Conservation (phyloP, 495 filamentous ascomycete species). For the Hyaloscypha variabilis region DNA sequence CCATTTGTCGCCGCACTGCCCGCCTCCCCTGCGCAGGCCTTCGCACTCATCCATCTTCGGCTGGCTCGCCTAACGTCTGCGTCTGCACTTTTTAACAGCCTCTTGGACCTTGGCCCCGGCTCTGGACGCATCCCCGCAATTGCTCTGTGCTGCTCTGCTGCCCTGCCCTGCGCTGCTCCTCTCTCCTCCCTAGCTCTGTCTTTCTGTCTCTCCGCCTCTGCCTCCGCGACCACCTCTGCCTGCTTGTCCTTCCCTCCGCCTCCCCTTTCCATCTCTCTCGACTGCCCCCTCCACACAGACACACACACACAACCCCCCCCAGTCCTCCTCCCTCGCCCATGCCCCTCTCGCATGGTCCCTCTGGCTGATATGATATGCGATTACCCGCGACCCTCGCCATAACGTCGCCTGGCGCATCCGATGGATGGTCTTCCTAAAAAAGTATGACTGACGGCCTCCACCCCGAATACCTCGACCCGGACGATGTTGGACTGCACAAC, state of each 20-base stretch:
- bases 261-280: no score
- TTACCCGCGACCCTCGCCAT: neutral
- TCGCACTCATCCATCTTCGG: neutral
- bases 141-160: neutral
- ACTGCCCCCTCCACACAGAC: no score
- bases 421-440: conserved; percentile 26
- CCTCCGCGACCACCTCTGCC: no score
- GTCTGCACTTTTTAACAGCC: conserved; percentile 1
- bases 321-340: neutral
- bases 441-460: conserved; percentile 25
- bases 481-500: conserved; percentile 27
- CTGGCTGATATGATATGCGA: neutral
- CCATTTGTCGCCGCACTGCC: no score
- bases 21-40: no score
- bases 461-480: conserved; percentile 29
- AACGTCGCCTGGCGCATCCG: conserved; percentile 11
- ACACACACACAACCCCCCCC: no score
- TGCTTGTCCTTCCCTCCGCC: no score
- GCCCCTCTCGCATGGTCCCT: conserved; percentile 1
- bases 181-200: neutral
- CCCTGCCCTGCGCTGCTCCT: neutral
- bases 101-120: neutral
- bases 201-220: no score
- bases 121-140: neutral
- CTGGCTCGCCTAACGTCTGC: neutral